Evolutionary conservation across 2,329 filamentous ascomycete species (phyloP), one percentile per base, ranked within the genome.

Genomic region (Epichloe aotearoae): DNA sequence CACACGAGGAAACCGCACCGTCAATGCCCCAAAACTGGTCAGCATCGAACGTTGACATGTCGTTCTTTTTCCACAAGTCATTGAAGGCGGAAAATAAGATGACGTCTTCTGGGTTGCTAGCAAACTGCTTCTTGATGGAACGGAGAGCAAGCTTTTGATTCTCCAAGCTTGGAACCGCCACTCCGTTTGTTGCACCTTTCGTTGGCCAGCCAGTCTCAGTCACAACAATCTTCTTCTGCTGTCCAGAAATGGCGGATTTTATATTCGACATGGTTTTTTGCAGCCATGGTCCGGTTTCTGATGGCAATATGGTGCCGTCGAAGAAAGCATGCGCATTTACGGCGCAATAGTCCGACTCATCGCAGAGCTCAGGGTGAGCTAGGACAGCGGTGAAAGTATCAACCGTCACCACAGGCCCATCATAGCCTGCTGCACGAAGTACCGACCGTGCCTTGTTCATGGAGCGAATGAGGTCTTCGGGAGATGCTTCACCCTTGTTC

Each of bases 241-340:
- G 84, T 56, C 70, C 60, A 4, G 68, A 59, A 12, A 78, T 61
- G 54, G 67, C 68, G 43, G 63, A 62, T 53, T 66, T 65, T 39
- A 80, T 65, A 26, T 62, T 64, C 11, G 60, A 54, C 30, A 79
- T 75, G 55, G 83, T 80, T 26, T 72, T 69, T 39, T 72, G 65
- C 39, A 89, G 77, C 65, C 88, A 95, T 1, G 64, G 58, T 3
- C 88, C 88, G 2, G 88, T 81, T 34, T 78, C 66, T 1, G 70
- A 66, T 1, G 87, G 77, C 2, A 66, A 64, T 26, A 77, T 76
- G 45, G 76, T 78, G 3, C 73, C 66, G 58, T 94, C 85, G 65
- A 93, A 95, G 75, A 89, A 95, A 12, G 88, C 79, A 66, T 95
- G 88, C 57, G 82, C 79, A 67, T 95, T 95, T 63, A 84, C 78